Conservation (phyloP, 108 stramenopile species). For the Fragilaria radians region DNA sequence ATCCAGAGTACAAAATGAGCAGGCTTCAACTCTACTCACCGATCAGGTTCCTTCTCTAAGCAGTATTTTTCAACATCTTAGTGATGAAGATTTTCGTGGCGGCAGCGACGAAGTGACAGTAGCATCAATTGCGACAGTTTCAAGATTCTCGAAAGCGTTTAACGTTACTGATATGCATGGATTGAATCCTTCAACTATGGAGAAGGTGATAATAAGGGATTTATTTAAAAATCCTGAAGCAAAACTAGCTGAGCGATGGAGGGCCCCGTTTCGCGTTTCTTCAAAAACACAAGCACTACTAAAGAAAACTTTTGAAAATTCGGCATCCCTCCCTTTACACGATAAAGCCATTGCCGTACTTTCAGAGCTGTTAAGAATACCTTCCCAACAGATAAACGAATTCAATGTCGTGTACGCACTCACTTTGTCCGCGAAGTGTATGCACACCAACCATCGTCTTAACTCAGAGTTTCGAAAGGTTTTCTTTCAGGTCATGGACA, state of each 20-base stretch:
- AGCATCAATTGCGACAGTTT: no score
- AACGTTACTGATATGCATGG: no score
- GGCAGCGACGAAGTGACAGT: no score
- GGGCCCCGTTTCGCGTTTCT: constrained; percentile 40
- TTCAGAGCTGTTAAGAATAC: constrained; percentile 34
- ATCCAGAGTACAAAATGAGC: no score
- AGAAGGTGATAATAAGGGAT: no score
- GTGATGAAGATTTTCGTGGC: no score
- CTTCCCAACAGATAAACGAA: constrained; percentile 53
- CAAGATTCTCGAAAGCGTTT: no score
- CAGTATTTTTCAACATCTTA: no score
- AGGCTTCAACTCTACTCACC: no score
- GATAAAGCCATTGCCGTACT: constrained; percentile 39
- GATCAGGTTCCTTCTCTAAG: no score
- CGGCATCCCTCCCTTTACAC: constrained; percentile 7
- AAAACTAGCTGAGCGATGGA: constrained; percentile 50
- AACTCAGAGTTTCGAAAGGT: constrained; percentile 25
- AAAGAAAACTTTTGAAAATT: constrained; percentile 20
- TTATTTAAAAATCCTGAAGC: no score
- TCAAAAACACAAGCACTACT: constrained; percentile 46
- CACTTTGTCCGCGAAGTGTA: constrained; percentile 64
- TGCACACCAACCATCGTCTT: constrained; percentile 6
- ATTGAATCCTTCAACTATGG: no score
- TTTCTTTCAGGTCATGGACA: constrained; percentile 37
- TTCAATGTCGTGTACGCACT: constrained; percentile 75